A percentile compares a stretch with the other conserved stretches of the same genome.
Evolutionary conservation across 805 yeast species (phyloP).

Genomic region (Cyberlindnera euphorbiiphila): DNA sequence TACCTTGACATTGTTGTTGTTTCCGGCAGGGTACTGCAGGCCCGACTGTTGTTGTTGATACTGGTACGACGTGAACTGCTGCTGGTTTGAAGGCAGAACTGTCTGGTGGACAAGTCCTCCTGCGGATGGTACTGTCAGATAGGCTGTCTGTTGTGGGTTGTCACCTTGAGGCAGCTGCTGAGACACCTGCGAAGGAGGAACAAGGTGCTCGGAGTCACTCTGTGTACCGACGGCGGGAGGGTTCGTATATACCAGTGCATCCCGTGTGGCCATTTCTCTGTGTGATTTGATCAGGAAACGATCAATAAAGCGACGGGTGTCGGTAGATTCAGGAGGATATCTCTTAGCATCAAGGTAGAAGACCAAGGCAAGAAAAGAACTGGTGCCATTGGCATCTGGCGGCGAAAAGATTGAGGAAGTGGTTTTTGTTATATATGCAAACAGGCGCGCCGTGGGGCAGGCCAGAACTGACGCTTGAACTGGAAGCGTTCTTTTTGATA

Average conservation of each 20-base stretch:
- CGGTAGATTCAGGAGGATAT: too few relatives aligned
- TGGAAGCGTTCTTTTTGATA: slow-evolving; percentile 3
- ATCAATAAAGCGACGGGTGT: too few relatives aligned
- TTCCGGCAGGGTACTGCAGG: background rate
- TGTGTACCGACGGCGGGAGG: background rate
- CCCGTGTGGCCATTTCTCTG: slow-evolving; percentile 1
- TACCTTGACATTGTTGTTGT: background rate
- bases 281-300: background rate
- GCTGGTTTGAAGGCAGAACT: background rate
- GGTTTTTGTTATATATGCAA: slow-evolving; percentile 6
- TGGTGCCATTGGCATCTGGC: background rate
- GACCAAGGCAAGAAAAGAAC: background rate
- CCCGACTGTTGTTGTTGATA: background rate
- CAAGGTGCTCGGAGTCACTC: too few relatives aligned
- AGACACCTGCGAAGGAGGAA: background rate
- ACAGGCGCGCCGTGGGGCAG: slow-evolving; percentile 6
- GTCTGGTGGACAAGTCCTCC: too few relatives aligned
- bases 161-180: slow-evolving; percentile 1
- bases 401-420: slow-evolving; percentile 1
- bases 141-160: background rate
- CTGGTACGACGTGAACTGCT: background rate
- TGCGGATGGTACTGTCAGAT: too few relatives aligned
- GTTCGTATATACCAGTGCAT: slow-evolving; percentile 1
- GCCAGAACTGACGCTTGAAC: slow-evolving; percentile 1
- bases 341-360: slow-evolving; percentile 1